Base-by-base conservation (phyloP, 1,284 basidiomycete genomes). In the Calocybe gambosa region DNA sequence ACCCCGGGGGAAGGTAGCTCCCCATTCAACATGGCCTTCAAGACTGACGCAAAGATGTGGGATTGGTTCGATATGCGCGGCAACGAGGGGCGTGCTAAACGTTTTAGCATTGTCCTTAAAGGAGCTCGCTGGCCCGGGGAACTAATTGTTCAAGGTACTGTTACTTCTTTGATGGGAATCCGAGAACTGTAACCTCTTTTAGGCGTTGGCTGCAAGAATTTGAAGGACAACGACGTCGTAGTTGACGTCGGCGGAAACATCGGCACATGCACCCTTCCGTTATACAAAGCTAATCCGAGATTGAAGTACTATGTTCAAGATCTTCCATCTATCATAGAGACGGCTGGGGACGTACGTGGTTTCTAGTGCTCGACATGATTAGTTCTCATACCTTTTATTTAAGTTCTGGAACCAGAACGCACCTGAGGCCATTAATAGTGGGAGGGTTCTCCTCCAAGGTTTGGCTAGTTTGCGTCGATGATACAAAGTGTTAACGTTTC, bases 401-500 rank as follows among this genome's bases (percentile, higher is more conserved):
- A 13, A 71, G 78, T 16, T 70, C 71, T 3, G 76, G 77, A 8
- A 68, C 73, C n/a, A n/a, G n/a, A n/a, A n/a, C n/a, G n/a, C n/a
- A n/a, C n/a, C n/a, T n/a, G n/a, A n/a, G n/a, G n/a, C n/a, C n/a
- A n/a, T n/a, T n/a, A n/a, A n/a, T n/a, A n/a, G n/a, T n/a, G 1
- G 80, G 78, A 2, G 55, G 58, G 26, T 84, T n/a, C n/a, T n/a
- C n/a, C n/a, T 89, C 52, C 74, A 80, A 70, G 73, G 80, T 77
- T 47, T 36, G 57, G 42, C 19, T 43, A 16, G 25, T 16, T 7
- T 34, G 8, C 5, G 18, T 20, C 6, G 18, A 39, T 25, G 25
- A n/a, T 8, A 43, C 21, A 51, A 39, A 45, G 18, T 29, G 21
- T 25, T 35, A 33, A 39, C 39, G 20, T 5, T 23, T 26, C 39